phyloP scores from a whole-genome alignment of 2,329 filamentous ascomycete species.

The Tolypocladium sp. region DNA sequence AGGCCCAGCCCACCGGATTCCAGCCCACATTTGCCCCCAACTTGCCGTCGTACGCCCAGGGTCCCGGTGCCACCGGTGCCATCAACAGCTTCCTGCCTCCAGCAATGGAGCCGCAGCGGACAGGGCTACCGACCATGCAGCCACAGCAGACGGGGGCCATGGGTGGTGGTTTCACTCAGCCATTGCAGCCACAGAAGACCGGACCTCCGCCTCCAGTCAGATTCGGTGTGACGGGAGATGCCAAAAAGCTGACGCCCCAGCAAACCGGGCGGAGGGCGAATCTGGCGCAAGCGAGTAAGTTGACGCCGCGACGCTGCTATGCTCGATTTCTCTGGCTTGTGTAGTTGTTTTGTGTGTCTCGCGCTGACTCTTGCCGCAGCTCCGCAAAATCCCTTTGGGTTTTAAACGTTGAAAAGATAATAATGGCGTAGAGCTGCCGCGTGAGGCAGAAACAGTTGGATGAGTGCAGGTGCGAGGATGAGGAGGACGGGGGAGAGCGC shows the following conservation, averaged over 20 bases:
- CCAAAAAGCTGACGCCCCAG: conserved; percentile 75
- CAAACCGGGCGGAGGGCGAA: conserved; percentile 86
- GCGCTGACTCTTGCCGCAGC: conserved; percentile 23
- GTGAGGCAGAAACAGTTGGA: not conserved
- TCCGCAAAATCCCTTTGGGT: conserved; percentile 46
- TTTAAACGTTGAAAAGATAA: conserved; percentile 17
- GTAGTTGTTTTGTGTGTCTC: not conserved
- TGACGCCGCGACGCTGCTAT: conserved; percentile 19
- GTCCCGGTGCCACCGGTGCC: conserved; percentile 28
- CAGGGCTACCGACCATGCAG: conserved; percentile 39
- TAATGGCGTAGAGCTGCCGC: not conserved
- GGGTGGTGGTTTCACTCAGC: conserved; percentile 40
- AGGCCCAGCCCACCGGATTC: conserved; percentile 58
- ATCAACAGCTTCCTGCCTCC: conserved; percentile 52
- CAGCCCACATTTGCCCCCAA: conserved; percentile 25
- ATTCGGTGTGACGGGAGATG: conserved; percentile 68
- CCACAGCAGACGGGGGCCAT: conserved; percentile 42
- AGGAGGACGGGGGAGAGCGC: not conserved
- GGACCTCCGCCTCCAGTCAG: conserved; percentile 75
- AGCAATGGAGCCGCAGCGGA: conserved; percentile 51
- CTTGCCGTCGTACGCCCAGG: conserved; percentile 34
- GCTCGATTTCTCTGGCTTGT: not conserved
- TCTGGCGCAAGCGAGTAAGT: conserved; percentile 88
- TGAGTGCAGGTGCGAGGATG: not conserved
- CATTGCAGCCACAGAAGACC: conserved; percentile 38